Evolutionary conservation across 148 eudicot species (phyloP).

Genomic region (Camellia granthamiana): DNA sequence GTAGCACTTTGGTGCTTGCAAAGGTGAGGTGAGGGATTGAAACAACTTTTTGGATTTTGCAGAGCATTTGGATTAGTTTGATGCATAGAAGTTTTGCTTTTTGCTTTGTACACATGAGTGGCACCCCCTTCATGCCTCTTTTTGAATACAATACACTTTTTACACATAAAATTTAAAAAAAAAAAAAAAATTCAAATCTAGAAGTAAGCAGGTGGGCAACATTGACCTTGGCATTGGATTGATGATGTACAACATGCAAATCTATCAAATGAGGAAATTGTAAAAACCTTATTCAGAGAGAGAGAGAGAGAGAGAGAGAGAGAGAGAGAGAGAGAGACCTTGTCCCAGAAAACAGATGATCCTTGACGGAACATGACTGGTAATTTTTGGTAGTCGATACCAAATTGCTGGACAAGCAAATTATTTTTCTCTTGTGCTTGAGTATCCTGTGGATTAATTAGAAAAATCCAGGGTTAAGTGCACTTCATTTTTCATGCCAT

Average conservation of each 20-base stretch:
- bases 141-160: no score
- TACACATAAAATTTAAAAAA: no score
- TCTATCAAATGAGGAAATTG: not conserved
- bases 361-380: constrained; percentile 68
- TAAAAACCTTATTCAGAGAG: not conserved
- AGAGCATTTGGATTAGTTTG: no score
- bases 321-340: constrained; percentile 23
- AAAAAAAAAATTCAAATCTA: no score
- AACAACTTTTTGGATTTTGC: no score
- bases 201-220: not conserved
- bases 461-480: not conserved
- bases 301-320: constrained; percentile 17
- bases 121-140: no score
- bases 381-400: constrained; percentile 47
- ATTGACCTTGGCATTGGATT: constrained; percentile 2
- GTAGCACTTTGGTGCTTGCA: no score
- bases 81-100: no score
- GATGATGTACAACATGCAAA: not conserved
- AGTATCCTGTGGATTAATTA: constrained; percentile 51
- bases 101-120: no score
- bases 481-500: no score
- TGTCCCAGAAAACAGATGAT: constrained; percentile 65
- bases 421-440: constrained; percentile 65
- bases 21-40: no score
- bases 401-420: constrained; percentile 42